Conservation (phyloP, 2,329 filamentous ascomycete species). For the Akanthomyces muscarius region DNA sequence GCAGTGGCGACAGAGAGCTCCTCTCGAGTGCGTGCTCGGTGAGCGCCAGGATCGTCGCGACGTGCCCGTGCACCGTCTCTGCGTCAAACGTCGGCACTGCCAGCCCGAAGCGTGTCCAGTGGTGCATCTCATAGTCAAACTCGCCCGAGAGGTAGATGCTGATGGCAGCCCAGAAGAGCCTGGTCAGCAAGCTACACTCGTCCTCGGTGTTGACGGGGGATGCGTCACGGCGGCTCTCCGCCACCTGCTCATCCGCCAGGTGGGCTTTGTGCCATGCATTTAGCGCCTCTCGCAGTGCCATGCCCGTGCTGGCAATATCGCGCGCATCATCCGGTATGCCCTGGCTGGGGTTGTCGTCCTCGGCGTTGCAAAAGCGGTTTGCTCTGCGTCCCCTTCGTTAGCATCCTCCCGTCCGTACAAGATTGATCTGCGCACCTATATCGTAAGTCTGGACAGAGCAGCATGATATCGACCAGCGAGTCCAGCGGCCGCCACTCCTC, state of each 20-base stretch:
- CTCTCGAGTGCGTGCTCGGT: slow-evolving; percentile 20
- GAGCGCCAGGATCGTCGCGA: slow-evolving; percentile 24
- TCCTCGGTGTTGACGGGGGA: not conserved
- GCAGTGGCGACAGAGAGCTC: slow-evolving; percentile 28
- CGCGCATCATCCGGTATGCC: slow-evolving; percentile 2
- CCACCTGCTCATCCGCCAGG: not conserved
- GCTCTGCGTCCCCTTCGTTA: not conserved
- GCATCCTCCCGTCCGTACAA: not conserved
- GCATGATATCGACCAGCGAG: slow-evolving; percentile 29
- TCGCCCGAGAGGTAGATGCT: slow-evolving; percentile 36
- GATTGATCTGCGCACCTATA: slow-evolving; percentile 24
- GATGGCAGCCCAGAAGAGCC: slow-evolving; percentile 29
- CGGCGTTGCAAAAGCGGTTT: not conserved
- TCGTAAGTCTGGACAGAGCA: slow-evolving; percentile 29
- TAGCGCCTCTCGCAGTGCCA: slow-evolving; percentile 7
- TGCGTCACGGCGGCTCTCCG: not conserved
- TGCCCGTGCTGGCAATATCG: slow-evolving; percentile 9
- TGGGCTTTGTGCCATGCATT: slow-evolving; percentile 19
- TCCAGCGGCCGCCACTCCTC: slow-evolving; percentile 22
- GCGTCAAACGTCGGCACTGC: slow-evolving; percentile 23
- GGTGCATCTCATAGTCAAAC: slow-evolving; percentile 33
- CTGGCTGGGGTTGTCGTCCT: not conserved
- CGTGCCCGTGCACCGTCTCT: slow-evolving; percentile 23
- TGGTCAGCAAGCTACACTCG: slow-evolving; percentile 23
- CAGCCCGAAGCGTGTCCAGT: slow-evolving; percentile 27